Base-by-base conservation (phyloP, 108 stramenopile genomes). In the Nitzschia sp. region DNA sequence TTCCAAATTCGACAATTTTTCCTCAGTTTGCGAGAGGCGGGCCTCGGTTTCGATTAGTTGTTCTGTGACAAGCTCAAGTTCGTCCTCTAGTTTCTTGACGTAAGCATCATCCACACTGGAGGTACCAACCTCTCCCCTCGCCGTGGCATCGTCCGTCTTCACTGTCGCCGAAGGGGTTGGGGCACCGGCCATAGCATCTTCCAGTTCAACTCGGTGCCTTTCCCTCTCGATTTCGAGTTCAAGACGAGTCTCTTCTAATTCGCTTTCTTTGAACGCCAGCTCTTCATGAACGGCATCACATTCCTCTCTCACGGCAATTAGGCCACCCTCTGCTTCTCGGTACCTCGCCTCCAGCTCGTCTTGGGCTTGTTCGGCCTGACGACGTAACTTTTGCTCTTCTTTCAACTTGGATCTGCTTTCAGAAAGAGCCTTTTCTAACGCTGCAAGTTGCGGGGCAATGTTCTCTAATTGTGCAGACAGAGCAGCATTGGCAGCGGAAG, bases 21-120 rank as follows among this genome's bases (percentile, higher is more conserved):
- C 83, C 74, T 94, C 89, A 4, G 86, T 77, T 30, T 79, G 77
- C 15, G 84, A 80, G 45, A 90, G 63, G n/a, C 85, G 82, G 34
- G 80, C 78, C 61, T 94, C 90, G 5, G 89, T 85, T 36, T 92
- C 94, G 64, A 95, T 95, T 17, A 95, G 76, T 66, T 92, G 91
- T 69, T 95, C 94, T 23, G 91, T 92, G 1, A 92, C 91, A 25
- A 88, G 53, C 62, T 95, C 94, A 13, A 95, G 75, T 75, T 95
- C 94, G 52, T 95, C 94, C 56, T 95, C 94, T 1, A 95, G 71
- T 27, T 87, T 88, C 71, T 84, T 86, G 66, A 89, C 88, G 68
- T 94, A 92, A 22, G 78, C 93, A 28, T 85, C 81, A 61, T 87
- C 84, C 1, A 59, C 80, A 17, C 22, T 64, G n/a, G 58, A 16